Conservation (phyloP, 164 flowering plant species). For the Aristolochia fimbriata region DNA sequence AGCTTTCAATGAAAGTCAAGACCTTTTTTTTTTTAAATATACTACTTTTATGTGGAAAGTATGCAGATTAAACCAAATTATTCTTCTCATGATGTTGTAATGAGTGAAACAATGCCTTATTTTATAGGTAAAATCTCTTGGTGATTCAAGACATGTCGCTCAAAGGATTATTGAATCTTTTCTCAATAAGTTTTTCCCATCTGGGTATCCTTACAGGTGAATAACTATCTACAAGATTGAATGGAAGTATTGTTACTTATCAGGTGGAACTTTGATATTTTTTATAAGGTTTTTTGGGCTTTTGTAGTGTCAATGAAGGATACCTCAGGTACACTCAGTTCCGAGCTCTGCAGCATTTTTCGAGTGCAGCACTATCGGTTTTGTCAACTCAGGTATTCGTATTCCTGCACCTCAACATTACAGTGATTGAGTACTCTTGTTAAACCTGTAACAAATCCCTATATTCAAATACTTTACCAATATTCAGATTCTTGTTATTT, state of each 20-base stretch:
- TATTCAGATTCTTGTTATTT: too few species aligned
- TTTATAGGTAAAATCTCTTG: slow-evolving; percentile 51
- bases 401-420: slow-evolving; percentile 1
- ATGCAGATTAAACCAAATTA: neutral
- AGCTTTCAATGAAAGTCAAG: neutral
- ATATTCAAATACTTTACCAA: neutral
- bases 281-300: slow-evolving; percentile 3
- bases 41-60: neutral
- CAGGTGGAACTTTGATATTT: slow-evolving; percentile 1
- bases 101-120: neutral
- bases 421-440: neutral
- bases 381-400: slow-evolving; percentile 87
- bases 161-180: slow-evolving; percentile 60
- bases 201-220: slow-evolving; percentile 95
- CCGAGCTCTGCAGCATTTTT: slow-evolving; percentile 79
- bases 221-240: slow-evolving; percentile 1
- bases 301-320: slow-evolving; percentile 85
- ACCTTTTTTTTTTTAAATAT: neutral
- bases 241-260: neutral
- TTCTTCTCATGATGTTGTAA: neutral
- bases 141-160: slow-evolving; percentile 54
- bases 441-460: neutral
- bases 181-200: slow-evolving; percentile 76
- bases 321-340: slow-evolving; percentile 87
- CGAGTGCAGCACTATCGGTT: slow-evolving; percentile 90